A percentile compares a stretch with the other conserved stretches of the same genome.
Evolutionary conservation across 23 red algal genomes (phyloP).

Genomic region (Gracilaria gracilis): DNA sequence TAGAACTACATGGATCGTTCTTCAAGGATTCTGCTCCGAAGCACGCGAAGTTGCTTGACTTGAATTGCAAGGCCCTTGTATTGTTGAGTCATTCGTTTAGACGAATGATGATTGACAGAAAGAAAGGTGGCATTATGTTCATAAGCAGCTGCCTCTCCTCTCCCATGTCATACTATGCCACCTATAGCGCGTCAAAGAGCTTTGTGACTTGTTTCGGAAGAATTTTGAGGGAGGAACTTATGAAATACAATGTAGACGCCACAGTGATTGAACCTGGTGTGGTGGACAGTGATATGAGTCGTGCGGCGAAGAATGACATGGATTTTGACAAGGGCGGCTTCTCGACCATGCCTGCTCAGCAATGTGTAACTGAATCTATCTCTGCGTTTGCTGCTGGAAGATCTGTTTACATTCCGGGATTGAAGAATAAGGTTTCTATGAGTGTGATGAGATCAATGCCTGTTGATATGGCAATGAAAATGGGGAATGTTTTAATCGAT

Average conservation of each 20-base stretch:
- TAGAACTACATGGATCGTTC: slow-evolving; percentile 24
- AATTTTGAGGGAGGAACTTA: slow-evolving; percentile 7
- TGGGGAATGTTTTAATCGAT: background rate
- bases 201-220: slow-evolving; percentile 30
- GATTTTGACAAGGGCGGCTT: background rate
- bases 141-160: background rate
- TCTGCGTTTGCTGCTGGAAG: background rate
- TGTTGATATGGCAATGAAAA: background rate
- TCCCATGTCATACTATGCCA: slow-evolving; percentile 18
- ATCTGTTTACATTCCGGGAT: background rate
- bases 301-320: background rate
- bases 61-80: slow-evolving; percentile 28
- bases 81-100: slow-evolving; percentile 26
- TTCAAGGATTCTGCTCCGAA: background rate
- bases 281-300: slow-evolving; percentile 35
- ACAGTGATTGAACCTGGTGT: slow-evolving; percentile 25
- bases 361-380: slow-evolving; percentile 20
- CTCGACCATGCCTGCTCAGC: background rate
- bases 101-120: background rate
- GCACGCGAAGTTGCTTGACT: background rate
- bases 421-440: background rate
- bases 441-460: slow-evolving; percentile 16
- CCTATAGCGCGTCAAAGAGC: slow-evolving; percentile 46
- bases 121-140: slow-evolving; percentile 41
- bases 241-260: background rate